Evolutionary conservation across 352 stramenopile species (phyloP), one percentile per base, ranked within the genome.

Genomic region (Phytopythium sindhum): DNA sequence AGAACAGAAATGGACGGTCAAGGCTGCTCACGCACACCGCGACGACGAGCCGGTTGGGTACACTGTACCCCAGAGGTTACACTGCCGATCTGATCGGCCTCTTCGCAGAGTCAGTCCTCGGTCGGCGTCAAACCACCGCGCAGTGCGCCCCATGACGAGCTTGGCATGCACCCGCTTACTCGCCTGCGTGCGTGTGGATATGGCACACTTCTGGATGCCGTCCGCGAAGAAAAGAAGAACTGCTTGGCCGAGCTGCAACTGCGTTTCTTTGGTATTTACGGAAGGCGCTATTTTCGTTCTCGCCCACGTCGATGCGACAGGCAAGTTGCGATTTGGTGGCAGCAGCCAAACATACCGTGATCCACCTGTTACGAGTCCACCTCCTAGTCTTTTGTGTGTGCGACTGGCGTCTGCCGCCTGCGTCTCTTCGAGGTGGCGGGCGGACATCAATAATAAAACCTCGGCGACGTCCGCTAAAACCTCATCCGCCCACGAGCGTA

Each of bases 391-490:
- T 19, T 28, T 26, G 42, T 26, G 6, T n/a, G 1, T 50, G 42
- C 42, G 42, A 50, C 42, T 50, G 45, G 45, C 24, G 29, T 56
- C 39, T 26, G 37, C 39, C 19, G 23, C 12, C 14, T 54, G 52
- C 61, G 61, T 26, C 61, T 28, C 41, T 67, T 67, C 61, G 44
- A 61, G 41, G 50, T 52, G 14, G 24, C 50, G 47, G 47, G 28
- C 48, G 48, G 28, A 35, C 48, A 6, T 44, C 8, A 31, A 7
- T 8, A 19, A 23, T 61, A 69, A 65, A 69, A 69, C 63, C 63
- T 65, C 51, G 48, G 23, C 24, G 11, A 6, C 29, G 29, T 69
- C 63, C 63, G 41, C 58, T 51, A 69, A 59, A 69, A 69, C 64
- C 64, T 65, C 51, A 52, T 19, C 41, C 51, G 53, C 29, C 41